Conservation (phyloP, 805 yeast species). For the Middelhovenomyces tepae region DNA sequence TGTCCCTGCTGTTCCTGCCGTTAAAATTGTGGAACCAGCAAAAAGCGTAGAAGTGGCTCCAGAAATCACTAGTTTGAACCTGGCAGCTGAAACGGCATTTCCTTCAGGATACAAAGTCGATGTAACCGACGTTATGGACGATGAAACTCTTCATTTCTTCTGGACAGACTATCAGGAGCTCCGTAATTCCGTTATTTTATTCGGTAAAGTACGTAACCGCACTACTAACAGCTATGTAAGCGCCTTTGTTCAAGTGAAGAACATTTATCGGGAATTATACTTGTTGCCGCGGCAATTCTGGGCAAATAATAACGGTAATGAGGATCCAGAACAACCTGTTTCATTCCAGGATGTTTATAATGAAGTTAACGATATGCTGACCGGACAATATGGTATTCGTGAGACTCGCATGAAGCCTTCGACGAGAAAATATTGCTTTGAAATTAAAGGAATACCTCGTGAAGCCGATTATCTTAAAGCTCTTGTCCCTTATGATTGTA, state of each 20-base stretch:
- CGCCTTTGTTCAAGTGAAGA: conserved; percentile 66
- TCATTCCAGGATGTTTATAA: conserved; percentile 59
- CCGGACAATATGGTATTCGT: conserved; percentile 53
- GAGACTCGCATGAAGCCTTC: conserved; percentile 63
- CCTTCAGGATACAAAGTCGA: conserved; percentile 6
- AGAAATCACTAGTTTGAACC: conserved; percentile 2
- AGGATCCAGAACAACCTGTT: conserved; percentile 6
- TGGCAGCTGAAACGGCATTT: conserved; percentile 9
- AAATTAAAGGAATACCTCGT: conserved; percentile 66
- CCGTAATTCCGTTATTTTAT: conserved; percentile 56
- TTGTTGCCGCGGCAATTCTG: conserved; percentile 77
- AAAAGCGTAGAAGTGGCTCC: no score
- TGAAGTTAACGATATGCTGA: conserved; percentile 60
- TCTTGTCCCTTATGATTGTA: conserved; percentile 50
- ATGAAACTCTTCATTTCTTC: conserved; percentile 57
- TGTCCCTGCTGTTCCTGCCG: no score
- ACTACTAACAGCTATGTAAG: conserved; percentile 47
- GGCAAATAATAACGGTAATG: conserved; percentile 24
- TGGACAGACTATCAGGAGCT: conserved; percentile 89
- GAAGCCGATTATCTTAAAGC: conserved; percentile 75
- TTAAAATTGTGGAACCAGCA: no score
- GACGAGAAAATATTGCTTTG: conserved; percentile 79
- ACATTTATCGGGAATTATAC: conserved; percentile 60
- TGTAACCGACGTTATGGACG: conserved; percentile 21
- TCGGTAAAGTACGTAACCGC: conserved; percentile 65